Base-by-base conservation (phyloP, 176 grass and related monocot species). In the Puya raimondii region DNA sequence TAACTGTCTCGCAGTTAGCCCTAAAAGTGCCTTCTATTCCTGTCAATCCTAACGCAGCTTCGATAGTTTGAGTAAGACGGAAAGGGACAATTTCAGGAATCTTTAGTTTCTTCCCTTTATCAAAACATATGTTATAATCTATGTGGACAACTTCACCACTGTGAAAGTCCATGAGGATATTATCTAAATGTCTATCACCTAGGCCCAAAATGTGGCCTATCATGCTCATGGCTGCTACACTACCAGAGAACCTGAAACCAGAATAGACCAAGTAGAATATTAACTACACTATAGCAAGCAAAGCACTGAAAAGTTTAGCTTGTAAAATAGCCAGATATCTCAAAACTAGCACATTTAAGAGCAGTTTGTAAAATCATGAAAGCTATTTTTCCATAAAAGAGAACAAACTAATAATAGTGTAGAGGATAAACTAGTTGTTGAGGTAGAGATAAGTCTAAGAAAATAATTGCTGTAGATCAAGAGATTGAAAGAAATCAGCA, bases 11-110 rank as follows among this genome's bases (percentile, higher is more conserved):
- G 82, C 92, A 96, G 64, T 86, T 87, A 72, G 82, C 84, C 70
- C 85, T 89, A 76, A 96, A 96, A 53, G 83, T 67, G 54, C 92
- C 92, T 87, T 91, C 92, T 66, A 78, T 71, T 49, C 92, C 92
- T 27, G 80, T 85, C 79, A 96, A 89, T 61, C 92, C 92, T 78
- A 96, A 87, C 68, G 92, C 92, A 51, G 88, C 77, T 84, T 96
- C 88, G 79, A 96, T 89, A 67, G 72, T 96, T 86, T 91, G 92
- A 75, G 92, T 91, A 71, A 96, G 86, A 25, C 92, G 86, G 81
- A 96, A 96, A 68, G 92, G 92, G 72, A 96, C 88, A 74, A 96
- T 96, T 87, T 96, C 92, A 80, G 92, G 92, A 76, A 96, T 91
- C 76, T 96, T 96, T 78, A 96, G 70, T 54, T 88, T 82, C 80